Conservation (phyloP, 345 rosid species). For the Citrus trifoliata region DNA sequence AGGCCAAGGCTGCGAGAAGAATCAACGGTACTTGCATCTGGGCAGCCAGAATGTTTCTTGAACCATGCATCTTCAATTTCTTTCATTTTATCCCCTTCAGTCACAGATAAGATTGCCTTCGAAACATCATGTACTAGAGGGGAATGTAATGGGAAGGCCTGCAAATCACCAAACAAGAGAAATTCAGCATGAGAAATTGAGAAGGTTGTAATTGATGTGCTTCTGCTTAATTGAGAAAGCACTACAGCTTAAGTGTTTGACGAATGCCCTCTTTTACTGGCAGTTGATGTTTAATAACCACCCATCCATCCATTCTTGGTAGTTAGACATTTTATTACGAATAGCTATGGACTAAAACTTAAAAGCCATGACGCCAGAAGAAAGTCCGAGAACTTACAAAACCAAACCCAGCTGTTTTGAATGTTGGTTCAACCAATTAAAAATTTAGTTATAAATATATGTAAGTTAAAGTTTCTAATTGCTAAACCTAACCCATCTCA, state of each 20-base stretch:
- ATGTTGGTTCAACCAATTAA: conserved; percentile 23
- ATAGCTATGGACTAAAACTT: too few relatives aligned
- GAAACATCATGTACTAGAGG: conserved; percentile 44
- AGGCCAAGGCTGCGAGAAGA: conserved; percentile 33
- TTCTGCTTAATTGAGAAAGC: neutral
- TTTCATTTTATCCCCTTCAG: conserved; percentile 25
- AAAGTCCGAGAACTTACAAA: conserved; percentile 32
- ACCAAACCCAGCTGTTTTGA: conserved; percentile 40
- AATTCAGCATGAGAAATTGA: neutral
- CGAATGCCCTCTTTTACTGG: too few relatives aligned
- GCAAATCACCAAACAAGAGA: neutral
- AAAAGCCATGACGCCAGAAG: neutral
- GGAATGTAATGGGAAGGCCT: conserved; percentile 47
- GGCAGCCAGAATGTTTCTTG: conserved; percentile 14
- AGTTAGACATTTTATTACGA: too few relatives aligned
- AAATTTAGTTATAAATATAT: too few relatives aligned
- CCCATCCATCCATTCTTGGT: too few relatives aligned
- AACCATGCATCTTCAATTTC: conserved; percentile 34
- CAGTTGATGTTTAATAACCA: too few relatives aligned
- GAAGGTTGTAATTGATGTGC: neutral
- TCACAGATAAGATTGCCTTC: conserved; percentile 37
- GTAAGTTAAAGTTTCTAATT: too few relatives aligned
- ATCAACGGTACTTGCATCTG: conserved; percentile 11
- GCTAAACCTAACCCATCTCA: too few relatives aligned
- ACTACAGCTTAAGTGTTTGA: neutral